Base-by-base conservation (phyloP, 1,284 basidiomycete species). In the Tilletia indica region DNA sequence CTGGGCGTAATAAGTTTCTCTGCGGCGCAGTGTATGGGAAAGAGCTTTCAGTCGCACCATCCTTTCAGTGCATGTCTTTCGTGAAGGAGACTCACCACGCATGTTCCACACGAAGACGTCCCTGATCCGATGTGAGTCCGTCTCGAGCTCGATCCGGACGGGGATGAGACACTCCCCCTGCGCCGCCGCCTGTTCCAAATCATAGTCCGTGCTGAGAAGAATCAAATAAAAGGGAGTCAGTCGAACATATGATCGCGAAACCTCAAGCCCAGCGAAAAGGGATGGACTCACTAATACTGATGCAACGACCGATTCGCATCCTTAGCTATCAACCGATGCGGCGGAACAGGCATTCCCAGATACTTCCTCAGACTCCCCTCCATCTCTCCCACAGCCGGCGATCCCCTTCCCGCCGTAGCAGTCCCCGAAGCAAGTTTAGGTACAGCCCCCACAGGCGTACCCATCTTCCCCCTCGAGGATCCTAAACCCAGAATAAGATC, bases 21-120 rank as follows among this genome's bases (percentile, higher is more conserved):
- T 86, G 73, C 31, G 21, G 42, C 42, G 42, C 42, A 14, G n/a
- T 36, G 8, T 4, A n/a, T 47, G 9, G 9, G n/a, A 68, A 36
- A 21, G 16, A 36, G 34, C 0, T 31, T 31, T 5, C 38, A 45
- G 31, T 56, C n/a, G 2, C 45, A 21, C 9, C 16, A n/a, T 47
- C 8, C 34, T n/a, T 9, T 9, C 45, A 42, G 25, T 34, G 11
- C 2, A 36, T 48, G n/a, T 70, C 21, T 51, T 5, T 31, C 14
- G 14, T 21, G 70, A 54, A 54, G n/a, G 19, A 14, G n/a, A 58
- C 82, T 19, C 86, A 87, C 86, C 93, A 81, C 92, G 89, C 68
- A 94, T 85, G 81, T 98, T 97, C 96, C 96, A 99, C n/a, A 94
- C 89, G 85, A 99, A 98, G 76, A 92, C 92, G 81, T 99, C 96